Evolutionary conservation across 805 yeast genomes (phyloP).

Genomic region (Teunomyces tritomae): DNA sequence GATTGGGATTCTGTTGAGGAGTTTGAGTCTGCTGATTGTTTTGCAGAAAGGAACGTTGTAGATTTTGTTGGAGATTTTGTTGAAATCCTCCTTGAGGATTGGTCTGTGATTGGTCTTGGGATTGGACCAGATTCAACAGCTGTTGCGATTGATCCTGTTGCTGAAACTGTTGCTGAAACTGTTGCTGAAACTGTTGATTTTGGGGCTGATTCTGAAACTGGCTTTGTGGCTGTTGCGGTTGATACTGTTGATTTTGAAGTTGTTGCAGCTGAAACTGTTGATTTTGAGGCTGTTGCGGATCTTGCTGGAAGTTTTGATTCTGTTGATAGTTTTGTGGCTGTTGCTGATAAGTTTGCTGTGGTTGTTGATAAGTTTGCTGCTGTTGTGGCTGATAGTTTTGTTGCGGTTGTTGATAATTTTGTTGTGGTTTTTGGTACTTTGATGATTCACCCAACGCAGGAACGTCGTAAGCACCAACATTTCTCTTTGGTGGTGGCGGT

Average conservation of each 20-base stretch:
- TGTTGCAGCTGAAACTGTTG: constrained; percentile 6
- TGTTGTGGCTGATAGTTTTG: neutral
- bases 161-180: neutral
- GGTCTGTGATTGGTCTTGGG: neutral
- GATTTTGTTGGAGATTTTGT: neutral
- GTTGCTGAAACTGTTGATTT: neutral
- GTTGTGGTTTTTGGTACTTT: constrained; percentile 5
- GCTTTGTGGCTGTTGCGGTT: neutral
- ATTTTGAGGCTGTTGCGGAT: constrained; percentile 5
- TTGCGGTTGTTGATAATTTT: neutral
- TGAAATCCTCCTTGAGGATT: neutral
- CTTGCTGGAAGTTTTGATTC: neutral
- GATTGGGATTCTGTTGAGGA: neutral
- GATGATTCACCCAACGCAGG: constrained; percentile 15
- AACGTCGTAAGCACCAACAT: constrained; percentile 27
- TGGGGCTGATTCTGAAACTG: neutral
- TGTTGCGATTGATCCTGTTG: constrained; percentile 1
- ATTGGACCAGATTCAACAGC: neutral
- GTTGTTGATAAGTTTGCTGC: constrained; percentile 4
- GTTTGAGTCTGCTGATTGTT: neutral
- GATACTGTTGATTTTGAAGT: neutral
- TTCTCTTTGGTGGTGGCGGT: constrained; percentile 47
- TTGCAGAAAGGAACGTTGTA: neutral
- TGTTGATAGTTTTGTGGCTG: neutral
- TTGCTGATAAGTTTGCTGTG: constrained; percentile 13